Percentiles rank a stretch among this genome's conserved stretches.
These are phyloP conservation scores for Fomitopsis serialis DNA, from an alignment of 768 basidiomycete species.

Conservation along the genomic window DNA sequence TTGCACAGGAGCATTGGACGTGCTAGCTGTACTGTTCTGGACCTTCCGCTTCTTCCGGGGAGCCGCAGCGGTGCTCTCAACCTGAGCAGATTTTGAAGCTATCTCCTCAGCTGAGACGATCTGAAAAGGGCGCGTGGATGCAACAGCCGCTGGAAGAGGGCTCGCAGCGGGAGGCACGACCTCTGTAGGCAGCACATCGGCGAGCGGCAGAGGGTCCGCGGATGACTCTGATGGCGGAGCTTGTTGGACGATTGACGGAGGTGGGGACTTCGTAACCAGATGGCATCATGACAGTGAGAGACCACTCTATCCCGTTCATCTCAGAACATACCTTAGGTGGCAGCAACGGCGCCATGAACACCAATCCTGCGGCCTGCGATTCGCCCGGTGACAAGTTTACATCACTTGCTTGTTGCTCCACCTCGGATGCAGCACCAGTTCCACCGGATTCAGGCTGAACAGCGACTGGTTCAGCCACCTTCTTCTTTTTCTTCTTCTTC, in stretches of 20 bases:
- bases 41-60: slow-evolving; percentile 2
- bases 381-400: background rate
- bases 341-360: background rate
- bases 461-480: background rate
- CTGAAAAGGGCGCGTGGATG: background rate
- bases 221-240: too few relatives aligned
- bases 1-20: background rate
- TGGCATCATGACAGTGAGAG: too few relatives aligned
- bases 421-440: background rate
- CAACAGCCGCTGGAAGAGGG: background rate
- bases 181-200: background rate
- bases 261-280: too few relatives aligned
- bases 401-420: background rate
- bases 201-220: too few relatives aligned
- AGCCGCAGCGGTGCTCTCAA: background rate
- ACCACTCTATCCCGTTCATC: too few relatives aligned
- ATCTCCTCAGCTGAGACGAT: background rate
- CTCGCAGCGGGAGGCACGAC: background rate
- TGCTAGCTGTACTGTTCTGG: background rate
- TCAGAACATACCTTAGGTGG: background rate
- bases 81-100: background rate
- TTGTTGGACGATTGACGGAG: too few relatives aligned
- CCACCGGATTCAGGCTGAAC: background rate
- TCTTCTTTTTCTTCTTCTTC: slow-evolving; percentile 4
- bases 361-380: background rate